Percentiles rank a stretch among this genome's conserved stretches.
These are phyloP conservation scores for Agaricales sp. DNA, from an alignment of 1,284 basidiomycete genomes.

Conservation along the genomic window DNA sequence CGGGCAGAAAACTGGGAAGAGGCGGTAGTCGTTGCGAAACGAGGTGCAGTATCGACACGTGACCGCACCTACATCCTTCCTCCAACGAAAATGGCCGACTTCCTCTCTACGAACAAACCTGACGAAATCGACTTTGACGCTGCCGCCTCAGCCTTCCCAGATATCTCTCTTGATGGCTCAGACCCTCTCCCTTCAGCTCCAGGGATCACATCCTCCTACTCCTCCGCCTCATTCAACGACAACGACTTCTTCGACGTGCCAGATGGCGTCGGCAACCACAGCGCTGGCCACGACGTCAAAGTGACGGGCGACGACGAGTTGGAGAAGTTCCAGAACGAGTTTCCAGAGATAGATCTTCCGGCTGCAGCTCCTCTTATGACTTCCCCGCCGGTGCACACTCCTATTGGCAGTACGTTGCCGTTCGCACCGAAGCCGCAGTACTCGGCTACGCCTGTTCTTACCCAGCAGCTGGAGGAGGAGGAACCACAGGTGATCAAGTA, in stretches of 20 bases:
- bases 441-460: conserved; percentile 63
- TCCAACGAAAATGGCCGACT: conserved; percentile 20
- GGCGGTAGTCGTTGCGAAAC: too few relatives aligned
- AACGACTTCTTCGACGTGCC: conserved; percentile 27
- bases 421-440: conserved; percentile 70
- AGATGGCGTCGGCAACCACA: conserved; percentile 20
- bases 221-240: conserved; percentile 51
- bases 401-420: conserved; percentile 11
- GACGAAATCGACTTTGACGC: conserved; percentile 69
- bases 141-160: conserved; percentile 78
- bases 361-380: conserved; percentile 25
- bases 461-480: conserved; percentile 63
- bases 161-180: conserved; percentile 63
- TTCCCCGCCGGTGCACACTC: neutral
- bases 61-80: neutral
- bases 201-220: conserved; percentile 17
- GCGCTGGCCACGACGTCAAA: conserved; percentile 43
- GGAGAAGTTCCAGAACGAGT: conserved; percentile 85
- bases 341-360: conserved; percentile 75
- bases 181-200: conserved; percentile 36
- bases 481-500: conserved; percentile 86
- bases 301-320: conserved; percentile 85
- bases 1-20: too few relatives aligned
- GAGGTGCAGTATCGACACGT: too few relatives aligned
- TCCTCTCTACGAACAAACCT: conserved; percentile 11